phyloP scores from a whole-genome alignment of 225 moss, liverwort and hornwort species.

The Physcomitrium patens region DNA sequence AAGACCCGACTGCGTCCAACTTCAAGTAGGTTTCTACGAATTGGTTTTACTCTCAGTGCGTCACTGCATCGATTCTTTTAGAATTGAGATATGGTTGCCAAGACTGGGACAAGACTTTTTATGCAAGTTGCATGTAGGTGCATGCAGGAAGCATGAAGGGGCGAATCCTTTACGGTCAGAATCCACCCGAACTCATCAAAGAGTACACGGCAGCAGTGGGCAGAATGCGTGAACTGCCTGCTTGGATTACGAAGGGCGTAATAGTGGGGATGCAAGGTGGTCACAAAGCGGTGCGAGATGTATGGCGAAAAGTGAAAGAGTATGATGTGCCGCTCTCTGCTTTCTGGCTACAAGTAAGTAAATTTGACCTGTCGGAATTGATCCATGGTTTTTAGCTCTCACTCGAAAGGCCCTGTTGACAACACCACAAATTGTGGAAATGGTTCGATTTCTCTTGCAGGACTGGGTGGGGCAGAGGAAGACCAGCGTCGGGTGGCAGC shows the following conservation, averaged over 20 bases:
- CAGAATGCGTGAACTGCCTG: constrained; percentile 85
- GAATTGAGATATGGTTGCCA: too few relatives aligned
- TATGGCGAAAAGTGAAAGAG: constrained; percentile 69
- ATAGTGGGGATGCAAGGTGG: constrained; percentile 95
- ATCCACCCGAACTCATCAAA: constrained; percentile 71
- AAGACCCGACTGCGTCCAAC: constrained; percentile 58
- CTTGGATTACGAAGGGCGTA: constrained; percentile 79
- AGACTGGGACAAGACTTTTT: not conserved
- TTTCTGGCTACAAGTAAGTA: constrained; percentile 87
- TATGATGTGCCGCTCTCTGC: constrained; percentile 78
- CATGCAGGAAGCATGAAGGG: constrained; percentile 69
- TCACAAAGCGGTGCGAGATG: constrained; percentile 52
- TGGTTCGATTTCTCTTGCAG: constrained; percentile 27
- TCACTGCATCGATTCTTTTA: too few relatives aligned
- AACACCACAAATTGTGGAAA: not conserved
- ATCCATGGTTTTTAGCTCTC: not conserved
- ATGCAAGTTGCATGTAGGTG: constrained; percentile 43
- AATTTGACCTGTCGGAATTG: not conserved
- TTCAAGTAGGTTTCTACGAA: constrained; percentile 60
- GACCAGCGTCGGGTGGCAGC: constrained; percentile 88
- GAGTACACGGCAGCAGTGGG: constrained; percentile 83
- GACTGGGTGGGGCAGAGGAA: constrained; percentile 94
- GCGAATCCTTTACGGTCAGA: constrained; percentile 67
- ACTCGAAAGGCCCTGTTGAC: not conserved
- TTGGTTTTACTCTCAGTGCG: too few relatives aligned